A percentile compares a stretch with the other conserved stretches of the same genome.
Evolutionary conservation across 2,329 filamentous ascomycete species (phyloP).

Genomic region (Acrocalymma vagum): DNA sequence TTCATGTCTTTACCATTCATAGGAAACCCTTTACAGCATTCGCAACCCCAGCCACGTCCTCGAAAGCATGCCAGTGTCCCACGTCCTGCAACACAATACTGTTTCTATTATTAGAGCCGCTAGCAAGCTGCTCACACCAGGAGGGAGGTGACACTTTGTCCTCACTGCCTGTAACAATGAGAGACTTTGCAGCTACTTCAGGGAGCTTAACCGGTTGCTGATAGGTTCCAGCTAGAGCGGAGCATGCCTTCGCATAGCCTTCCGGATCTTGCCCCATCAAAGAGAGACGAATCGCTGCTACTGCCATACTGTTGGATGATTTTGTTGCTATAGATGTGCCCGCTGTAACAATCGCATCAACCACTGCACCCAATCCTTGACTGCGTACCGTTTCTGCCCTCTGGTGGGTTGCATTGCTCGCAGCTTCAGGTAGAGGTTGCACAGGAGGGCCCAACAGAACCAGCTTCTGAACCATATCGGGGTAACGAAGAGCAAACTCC

Average conservation of each 20-base stretch:
- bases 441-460: conserved; percentile 59
- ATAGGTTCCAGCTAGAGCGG: conserved; percentile 53
- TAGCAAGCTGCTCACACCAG: conserved; percentile 43
- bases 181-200: conserved; percentile 18
- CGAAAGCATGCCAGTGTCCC: conserved; percentile 62
- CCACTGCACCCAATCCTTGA: conserved; percentile 56
- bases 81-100: conserved; percentile 53
- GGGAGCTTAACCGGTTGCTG: too few relatives aligned
- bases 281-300: conserved; percentile 53
- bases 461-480: conserved; percentile 53
- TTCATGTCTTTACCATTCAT: too few relatives aligned
- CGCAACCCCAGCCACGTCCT: conserved; percentile 51
- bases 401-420: conserved; percentile 32
- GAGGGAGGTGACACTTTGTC: conserved; percentile 54
- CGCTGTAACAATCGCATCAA: conserved; percentile 46
- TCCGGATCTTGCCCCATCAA: conserved; percentile 61
- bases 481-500: conserved; percentile 51
- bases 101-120: too few relatives aligned
- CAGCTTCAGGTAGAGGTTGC: conserved; percentile 53
- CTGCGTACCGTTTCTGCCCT: conserved; percentile 53
- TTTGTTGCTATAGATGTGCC: conserved; percentile 51
- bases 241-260: conserved; percentile 64
- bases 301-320: conserved; percentile 48
- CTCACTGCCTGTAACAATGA: conserved; percentile 57
- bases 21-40: conserved; percentile 34